Conservation (phyloP, 1,139 yeast species). For the Blastobotrys proliferans region DNA sequence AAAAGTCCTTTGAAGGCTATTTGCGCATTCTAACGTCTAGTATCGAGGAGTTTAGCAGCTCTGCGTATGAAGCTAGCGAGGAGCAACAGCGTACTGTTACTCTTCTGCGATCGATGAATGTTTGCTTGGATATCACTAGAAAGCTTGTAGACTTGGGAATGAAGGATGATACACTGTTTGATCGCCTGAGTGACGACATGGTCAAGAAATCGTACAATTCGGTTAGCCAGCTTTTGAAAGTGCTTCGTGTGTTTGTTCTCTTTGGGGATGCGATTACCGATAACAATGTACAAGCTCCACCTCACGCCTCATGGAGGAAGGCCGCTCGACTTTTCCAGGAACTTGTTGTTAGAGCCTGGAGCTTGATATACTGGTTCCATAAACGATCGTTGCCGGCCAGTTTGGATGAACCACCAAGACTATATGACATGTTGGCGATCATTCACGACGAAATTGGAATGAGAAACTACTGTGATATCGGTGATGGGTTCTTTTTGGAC, state of each 20-base stretch:
- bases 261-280: constrained; percentile 39
- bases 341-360: constrained; percentile 45
- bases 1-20: constrained; percentile 52
- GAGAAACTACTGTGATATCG: constrained; percentile 63
- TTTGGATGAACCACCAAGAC: constrained; percentile 25
- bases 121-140: constrained; percentile 43
- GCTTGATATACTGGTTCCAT: constrained; percentile 33
- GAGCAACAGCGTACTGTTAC: constrained; percentile 26
- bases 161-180: constrained; percentile 18
- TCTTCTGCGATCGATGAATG: constrained; percentile 43
- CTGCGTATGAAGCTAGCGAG: constrained; percentile 20
- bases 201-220: constrained; percentile 27
- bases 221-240: constrained; percentile 36
- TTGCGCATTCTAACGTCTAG: constrained; percentile 47
- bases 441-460: constrained; percentile 74
- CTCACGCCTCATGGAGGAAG: constrained; percentile 34
- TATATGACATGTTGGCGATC: constrained; percentile 48
- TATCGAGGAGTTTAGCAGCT: constrained; percentile 37
- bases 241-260: constrained; percentile 42
- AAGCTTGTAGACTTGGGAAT: constrained; percentile 28
- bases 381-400: constrained; percentile 23
- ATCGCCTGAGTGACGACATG: constrained; percentile 16
- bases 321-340: constrained; percentile 48
- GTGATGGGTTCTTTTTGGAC: constrained; percentile 58
- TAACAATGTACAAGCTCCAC: constrained; percentile 31